These are phyloP conservation scores for Paspalum notatum DNA, from an alignment of 176 grass and related monocot genomes.

Conservation along the genomic window DNA sequence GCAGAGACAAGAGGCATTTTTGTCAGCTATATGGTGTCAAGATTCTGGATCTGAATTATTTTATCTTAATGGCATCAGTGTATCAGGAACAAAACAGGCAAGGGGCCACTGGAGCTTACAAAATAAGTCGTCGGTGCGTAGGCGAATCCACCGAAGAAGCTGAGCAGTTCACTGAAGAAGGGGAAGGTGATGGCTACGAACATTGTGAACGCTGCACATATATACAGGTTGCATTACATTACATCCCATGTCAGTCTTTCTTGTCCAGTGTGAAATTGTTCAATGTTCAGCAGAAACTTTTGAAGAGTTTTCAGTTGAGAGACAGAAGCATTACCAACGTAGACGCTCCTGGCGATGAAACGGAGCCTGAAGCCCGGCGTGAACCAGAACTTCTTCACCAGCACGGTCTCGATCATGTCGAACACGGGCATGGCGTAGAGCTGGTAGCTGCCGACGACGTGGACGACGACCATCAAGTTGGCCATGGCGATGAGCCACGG, in stretches of 20 bases:
- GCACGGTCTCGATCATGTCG: not conserved
- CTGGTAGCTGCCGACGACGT: slow-evolving; percentile 65
- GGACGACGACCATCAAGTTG: slow-evolving; percentile 92
- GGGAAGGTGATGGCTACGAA: slow-evolving; percentile 89
- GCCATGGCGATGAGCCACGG: slow-evolving; percentile 84
- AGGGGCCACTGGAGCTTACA: slow-evolving; percentile 17
- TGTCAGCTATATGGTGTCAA: not conserved
- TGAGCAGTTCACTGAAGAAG: slow-evolving; percentile 77
- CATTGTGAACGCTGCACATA: slow-evolving; percentile 82
- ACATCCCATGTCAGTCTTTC: slow-evolving; percentile 8
- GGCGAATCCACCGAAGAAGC: slow-evolving; percentile 88
- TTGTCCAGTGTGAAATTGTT: not conserved
- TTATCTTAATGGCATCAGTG: not conserved
- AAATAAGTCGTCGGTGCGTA: slow-evolving; percentile 84
- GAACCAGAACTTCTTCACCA: not conserved
- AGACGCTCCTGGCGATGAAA: not conserved
- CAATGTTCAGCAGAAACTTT: not conserved
- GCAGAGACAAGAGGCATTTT: not conserved
- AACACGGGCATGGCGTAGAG: not conserved
- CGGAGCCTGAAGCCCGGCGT: not conserved
- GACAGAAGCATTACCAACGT: not conserved
- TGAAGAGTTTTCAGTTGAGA: not conserved
- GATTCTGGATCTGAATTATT: not conserved
- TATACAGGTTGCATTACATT: not conserved
- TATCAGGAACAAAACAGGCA: not conserved